These are phyloP conservation scores for Hericium coralloides DNA, from an alignment of 768 basidiomycete species.

Conservation along the genomic window DNA sequence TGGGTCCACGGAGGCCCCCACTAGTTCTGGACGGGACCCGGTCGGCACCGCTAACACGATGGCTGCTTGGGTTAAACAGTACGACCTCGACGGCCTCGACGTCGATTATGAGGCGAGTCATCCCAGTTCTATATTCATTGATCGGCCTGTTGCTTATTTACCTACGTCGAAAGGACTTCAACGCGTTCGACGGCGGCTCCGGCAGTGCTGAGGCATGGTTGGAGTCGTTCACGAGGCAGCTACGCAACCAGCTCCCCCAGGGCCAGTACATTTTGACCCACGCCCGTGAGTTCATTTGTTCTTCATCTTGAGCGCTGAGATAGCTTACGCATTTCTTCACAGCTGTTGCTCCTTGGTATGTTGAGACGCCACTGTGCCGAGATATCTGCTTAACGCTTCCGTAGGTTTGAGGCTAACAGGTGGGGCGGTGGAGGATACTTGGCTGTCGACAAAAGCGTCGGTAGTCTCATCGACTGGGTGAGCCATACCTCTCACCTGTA, in stretches of 20 bases:
- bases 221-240: constrained; percentile 27
- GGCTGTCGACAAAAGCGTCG: constrained; percentile 28
- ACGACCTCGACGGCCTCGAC: constrained; percentile 43
- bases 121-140: not conserved
- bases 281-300: constrained; percentile 20
- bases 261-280: constrained; percentile 29
- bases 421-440: constrained; percentile 36
- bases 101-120: constrained; percentile 37
- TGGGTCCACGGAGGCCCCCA: constrained; percentile 37
- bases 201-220: constrained; percentile 43
- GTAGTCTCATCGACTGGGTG: constrained; percentile 37
- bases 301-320: not conserved
- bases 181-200: constrained; percentile 42
- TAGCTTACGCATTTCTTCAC: too few relatives aligned
- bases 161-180: constrained; percentile 38
- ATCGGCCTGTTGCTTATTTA: not conserved
- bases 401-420: constrained; percentile 23
- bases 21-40: constrained; percentile 31
- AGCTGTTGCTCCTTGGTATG: not conserved
- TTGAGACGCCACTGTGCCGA: not conserved
- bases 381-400: too few relatives aligned
- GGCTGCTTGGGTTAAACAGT: constrained; percentile 37
- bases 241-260: constrained; percentile 26
- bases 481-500: constrained; percentile 1
- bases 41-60: constrained; percentile 31